These are phyloP conservation scores for Stropharia rugosoannulata DNA, from an alignment of 768 basidiomycete genomes.

Conservation along the genomic window DNA sequence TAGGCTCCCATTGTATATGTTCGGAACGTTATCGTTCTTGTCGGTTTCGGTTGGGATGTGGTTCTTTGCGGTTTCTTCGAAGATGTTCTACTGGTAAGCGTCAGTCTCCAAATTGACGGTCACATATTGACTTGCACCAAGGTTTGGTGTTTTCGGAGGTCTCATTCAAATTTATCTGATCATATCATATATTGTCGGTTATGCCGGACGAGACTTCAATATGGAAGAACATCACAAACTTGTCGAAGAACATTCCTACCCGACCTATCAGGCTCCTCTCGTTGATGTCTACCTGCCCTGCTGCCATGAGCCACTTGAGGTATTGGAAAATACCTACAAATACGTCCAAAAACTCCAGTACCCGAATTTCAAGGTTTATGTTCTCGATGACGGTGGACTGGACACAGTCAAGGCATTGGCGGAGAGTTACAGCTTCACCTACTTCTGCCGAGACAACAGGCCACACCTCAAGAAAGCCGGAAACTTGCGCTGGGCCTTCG, in stretches of 20 bases:
- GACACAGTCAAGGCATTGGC: slow-evolving; percentile 22
- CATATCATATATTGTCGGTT: slow-evolving; percentile 23
- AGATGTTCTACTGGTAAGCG: slow-evolving; percentile 23
- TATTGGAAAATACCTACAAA: slow-evolving; percentile 30
- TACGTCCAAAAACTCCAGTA: slow-evolving; percentile 25
- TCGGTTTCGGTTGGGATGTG: slow-evolving; percentile 25
- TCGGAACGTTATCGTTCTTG: slow-evolving; percentile 25
- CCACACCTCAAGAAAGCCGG: slow-evolving; percentile 27
- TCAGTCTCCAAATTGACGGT: not conserved
- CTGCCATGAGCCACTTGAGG: slow-evolving; percentile 25
- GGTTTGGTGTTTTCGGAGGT: slow-evolving; percentile 23
- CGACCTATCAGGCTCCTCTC: slow-evolving; percentile 18
- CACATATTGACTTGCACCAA: not conserved
- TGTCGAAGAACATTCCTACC: slow-evolving; percentile 17
- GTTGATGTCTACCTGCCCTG: slow-evolving; percentile 30
- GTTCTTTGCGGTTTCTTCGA: slow-evolving; percentile 24
- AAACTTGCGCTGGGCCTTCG: slow-evolving; percentile 26
- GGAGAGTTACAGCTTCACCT: slow-evolving; percentile 22
- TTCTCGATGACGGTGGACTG: slow-evolving; percentile 26
- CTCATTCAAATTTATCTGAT: slow-evolving; percentile 23
- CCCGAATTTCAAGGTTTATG: slow-evolving; percentile 24
- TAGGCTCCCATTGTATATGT: slow-evolving; percentile 22
- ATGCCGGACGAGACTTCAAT: slow-evolving; percentile 23
- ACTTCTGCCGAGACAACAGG: slow-evolving; percentile 24
- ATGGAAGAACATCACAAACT: slow-evolving; percentile 18